Percentiles rank a stretch among this genome's conserved stretches.
Evolutionary conservation across 2,329 filamentous ascomycete species (phyloP).

Genomic region (Curvularia sp.): DNA sequence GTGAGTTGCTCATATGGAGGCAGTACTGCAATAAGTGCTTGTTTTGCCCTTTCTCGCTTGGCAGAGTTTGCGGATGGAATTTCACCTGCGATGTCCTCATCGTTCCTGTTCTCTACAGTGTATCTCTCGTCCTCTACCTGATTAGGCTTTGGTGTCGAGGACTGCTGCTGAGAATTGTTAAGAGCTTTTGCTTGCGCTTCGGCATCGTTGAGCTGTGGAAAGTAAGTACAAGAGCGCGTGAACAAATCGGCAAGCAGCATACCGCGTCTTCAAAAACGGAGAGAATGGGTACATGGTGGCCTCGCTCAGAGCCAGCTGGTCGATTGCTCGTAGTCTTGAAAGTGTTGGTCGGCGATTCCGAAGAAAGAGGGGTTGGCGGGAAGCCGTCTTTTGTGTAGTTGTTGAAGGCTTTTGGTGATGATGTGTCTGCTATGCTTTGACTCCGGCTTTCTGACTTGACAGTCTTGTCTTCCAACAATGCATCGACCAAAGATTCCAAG

Average conservation of each 20-base stretch:
- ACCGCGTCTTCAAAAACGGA: constrained; percentile 51
- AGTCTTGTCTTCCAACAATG: constrained; percentile 46
- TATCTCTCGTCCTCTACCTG: constrained; percentile 30
- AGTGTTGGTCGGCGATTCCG: constrained; percentile 36
- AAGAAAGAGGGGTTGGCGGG: constrained; percentile 45
- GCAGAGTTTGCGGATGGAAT: constrained; percentile 30
- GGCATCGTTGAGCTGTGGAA: constrained; percentile 44
- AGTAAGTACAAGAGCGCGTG: constrained; percentile 22
- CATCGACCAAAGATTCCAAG: constrained; percentile 51
- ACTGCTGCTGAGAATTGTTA: constrained; percentile 30
- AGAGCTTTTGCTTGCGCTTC: constrained; percentile 42
- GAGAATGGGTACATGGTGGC: constrained; percentile 48
- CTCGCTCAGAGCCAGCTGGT: constrained; percentile 33
- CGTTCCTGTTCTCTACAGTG: constrained; percentile 42
- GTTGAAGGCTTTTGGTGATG: constrained; percentile 37
- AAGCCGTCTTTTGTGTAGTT: constrained; percentile 35
- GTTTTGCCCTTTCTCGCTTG: constrained; percentile 47
- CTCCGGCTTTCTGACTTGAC: constrained; percentile 39
- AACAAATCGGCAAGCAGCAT: constrained; percentile 18
- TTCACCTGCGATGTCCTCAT: constrained; percentile 35
- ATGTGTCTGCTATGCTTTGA: constrained; percentile 34
- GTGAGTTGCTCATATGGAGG: constrained; percentile 46
- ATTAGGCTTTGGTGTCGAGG: constrained; percentile 23
- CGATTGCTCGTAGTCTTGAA: constrained; percentile 30
- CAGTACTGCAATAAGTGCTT: constrained; percentile 45